Conservation (phyloP, 192 early-diverging fungal species). For the Coemansia guatemalensis region DNA sequence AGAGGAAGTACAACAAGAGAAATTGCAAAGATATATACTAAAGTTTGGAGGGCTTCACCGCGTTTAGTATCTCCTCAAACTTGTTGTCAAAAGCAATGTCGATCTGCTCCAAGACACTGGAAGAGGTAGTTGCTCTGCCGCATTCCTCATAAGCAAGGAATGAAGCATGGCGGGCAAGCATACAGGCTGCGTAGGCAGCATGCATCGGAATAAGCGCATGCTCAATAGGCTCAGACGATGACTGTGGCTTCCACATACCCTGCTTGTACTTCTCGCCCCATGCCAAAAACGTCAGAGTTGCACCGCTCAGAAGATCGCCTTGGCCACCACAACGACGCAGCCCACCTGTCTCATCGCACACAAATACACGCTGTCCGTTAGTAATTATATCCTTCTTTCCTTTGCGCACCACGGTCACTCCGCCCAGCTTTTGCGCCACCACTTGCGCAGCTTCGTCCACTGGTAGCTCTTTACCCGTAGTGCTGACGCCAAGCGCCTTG, state of each 20-base stretch:
- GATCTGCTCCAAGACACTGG: slow-evolving; percentile 43
- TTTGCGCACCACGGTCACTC: slow-evolving; percentile 80
- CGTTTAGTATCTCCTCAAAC: slow-evolving; percentile 46
- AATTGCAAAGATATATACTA: slow-evolving; percentile 6
- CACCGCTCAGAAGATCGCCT: slow-evolving; percentile 89
- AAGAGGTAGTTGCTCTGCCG: slow-evolving; percentile 38
- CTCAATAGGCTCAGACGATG: slow-evolving; percentile 16
- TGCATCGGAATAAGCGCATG: slow-evolving; percentile 53
- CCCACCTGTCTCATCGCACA: slow-evolving; percentile 66
- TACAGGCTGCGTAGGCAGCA: slow-evolving; percentile 63
- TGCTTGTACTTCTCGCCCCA: slow-evolving; percentile 76
- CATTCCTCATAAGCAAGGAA: slow-evolving; percentile 50
- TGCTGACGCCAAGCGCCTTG: slow-evolving; percentile 53
- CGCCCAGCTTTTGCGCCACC: slow-evolving; percentile 69
- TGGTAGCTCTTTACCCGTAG: slow-evolving; percentile 28
- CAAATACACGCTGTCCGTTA: slow-evolving; percentile 64
- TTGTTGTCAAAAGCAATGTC: slow-evolving; percentile 54
- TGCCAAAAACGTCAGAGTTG: slow-evolving; percentile 79
- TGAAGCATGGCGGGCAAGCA: slow-evolving; percentile 47
- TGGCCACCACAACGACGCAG: slow-evolving; percentile 92
- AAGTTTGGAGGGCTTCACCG: slow-evolving; percentile 24
- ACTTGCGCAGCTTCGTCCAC: slow-evolving; percentile 40
- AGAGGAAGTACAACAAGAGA: neutral
- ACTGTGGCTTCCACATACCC: slow-evolving; percentile 51
- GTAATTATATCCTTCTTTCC: slow-evolving; percentile 75